Evolutionary conservation across 306 rosid species (phyloP), one percentile per base, ranked within the genome.

Genomic region (Cajanus cajan): DNA sequence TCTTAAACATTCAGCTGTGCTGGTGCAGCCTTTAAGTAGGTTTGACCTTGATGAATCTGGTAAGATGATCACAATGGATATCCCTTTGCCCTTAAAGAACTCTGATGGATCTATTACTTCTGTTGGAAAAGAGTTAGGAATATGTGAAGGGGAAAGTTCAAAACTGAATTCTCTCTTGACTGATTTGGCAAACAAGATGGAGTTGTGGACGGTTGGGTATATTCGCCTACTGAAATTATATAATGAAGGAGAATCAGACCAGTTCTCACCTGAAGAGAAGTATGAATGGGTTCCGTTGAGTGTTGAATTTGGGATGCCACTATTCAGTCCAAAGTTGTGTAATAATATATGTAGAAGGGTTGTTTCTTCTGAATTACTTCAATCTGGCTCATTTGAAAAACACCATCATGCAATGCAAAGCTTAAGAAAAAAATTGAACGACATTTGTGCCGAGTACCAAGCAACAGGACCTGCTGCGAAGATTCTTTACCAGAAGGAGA

Each of bases 221-320:
- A 89, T 95, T 82, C 97, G 98, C 51, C 78, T 95, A n/a, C 81
- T 95, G 74, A 95, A 89, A 83, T 85, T 93, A 58, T 90, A 75
- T 71, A 88, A 78, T 82, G 99, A 58, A 84, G 83, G 83, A 85
- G 98, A 89, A 47, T 62, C 81, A 0, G 83, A 78, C 40, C 86
- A 81, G 76, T 90, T 89, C 67, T 85, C 86, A 61, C 78, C 88
- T 21, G 82, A 55, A 18, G 89, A 86, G 72, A 92, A 80, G 66
- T 91, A 89, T 86, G 98, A 95, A 63, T 95, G 98, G 99, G 98
- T 95, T 64, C 99, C 96, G 1, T 81, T 93, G 91, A 93, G 97
- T 63, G 85, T 93, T 47, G 99, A 89, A 80, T 95, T 95, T 78
- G 99, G 99, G 74, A 87, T 95, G 85, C 98, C 99, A 19, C 90